phyloP scores from a whole-genome alignment of 108 stramenopile species.

The Nannochloropsis salina region DNA sequence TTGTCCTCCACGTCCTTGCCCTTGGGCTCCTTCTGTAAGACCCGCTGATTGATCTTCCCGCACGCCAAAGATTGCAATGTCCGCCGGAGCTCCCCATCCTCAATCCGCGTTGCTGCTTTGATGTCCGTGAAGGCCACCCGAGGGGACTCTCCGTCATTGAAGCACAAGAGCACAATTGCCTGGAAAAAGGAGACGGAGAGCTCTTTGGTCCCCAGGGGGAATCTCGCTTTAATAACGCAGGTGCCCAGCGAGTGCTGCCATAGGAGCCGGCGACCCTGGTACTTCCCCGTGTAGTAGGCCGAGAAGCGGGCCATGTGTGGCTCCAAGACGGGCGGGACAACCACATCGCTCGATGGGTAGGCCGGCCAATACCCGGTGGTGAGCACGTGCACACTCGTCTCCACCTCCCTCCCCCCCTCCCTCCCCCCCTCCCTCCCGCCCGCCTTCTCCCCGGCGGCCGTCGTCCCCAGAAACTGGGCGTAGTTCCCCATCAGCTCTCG shows the following conservation, averaged over 20 bases:
- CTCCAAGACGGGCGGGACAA: conserved; percentile 60
- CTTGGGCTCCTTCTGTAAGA: conserved; percentile 49
- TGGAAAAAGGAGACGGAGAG: conserved; percentile 82
- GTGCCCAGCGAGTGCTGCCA: conserved; percentile 89
- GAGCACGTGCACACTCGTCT: conserved; percentile 74
- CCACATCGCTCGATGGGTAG: conserved; percentile 65
- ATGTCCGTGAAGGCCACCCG: conserved; percentile 63
- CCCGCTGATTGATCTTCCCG: conserved; percentile 59
- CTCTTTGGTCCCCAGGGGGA: conserved; percentile 53
- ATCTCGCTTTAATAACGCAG: conserved; percentile 63
- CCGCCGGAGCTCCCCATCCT: conserved; percentile 77
- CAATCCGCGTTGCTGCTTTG: conserved; percentile 68
- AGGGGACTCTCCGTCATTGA: conserved; percentile 55
- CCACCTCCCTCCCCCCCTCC: conserved; percentile 39
- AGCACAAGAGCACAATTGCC: conserved; percentile 80
- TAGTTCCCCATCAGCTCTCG: conserved; percentile 79
- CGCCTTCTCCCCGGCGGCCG: conserved; percentile 21
- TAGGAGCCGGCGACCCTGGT: conserved; percentile 84
- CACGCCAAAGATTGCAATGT: conserved; percentile 72
- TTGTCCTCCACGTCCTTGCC: conserved; percentile 65
- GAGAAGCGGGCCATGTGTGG: conserved; percentile 60
- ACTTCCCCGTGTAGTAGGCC: conserved; percentile 76
- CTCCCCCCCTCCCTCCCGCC: conserved; percentile 40
- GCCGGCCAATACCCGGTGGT: conserved; percentile 95
- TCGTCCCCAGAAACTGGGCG: conserved; percentile 27